phyloP scores from a whole-genome alignment of 2,329 filamentous ascomycete species.

The Pezicula rhizophila region DNA sequence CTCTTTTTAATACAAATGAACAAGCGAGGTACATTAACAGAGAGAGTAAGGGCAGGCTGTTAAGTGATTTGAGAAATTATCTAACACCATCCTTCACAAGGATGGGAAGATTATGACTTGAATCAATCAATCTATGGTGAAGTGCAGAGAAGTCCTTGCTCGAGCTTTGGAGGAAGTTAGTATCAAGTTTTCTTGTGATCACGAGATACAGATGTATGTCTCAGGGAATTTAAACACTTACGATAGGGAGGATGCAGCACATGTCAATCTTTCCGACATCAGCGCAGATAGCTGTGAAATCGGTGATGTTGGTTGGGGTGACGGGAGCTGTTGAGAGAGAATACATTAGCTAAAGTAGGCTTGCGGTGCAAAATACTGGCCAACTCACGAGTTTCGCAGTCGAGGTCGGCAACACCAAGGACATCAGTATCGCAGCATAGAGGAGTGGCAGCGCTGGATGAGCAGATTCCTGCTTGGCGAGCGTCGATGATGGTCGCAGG shows the following conservation, averaged over 20 bases:
- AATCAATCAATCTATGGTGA: slow-evolving; percentile 15
- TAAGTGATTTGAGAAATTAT: too few species aligned
- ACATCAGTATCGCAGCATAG: slow-evolving; percentile 59
- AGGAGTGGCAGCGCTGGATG: slow-evolving; percentile 36
- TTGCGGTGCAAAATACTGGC: background rate
- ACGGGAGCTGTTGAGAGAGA: slow-evolving; percentile 26
- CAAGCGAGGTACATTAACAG: too few species aligned
- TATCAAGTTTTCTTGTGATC: background rate
- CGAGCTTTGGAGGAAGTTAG: slow-evolving; percentile 12
- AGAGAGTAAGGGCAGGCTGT: too few species aligned
- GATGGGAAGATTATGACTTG: background rate
- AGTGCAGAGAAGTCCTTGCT: slow-evolving; percentile 29
- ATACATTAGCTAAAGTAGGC: background rate
- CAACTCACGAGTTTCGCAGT: slow-evolving; percentile 49
- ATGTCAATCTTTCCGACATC: slow-evolving; percentile 32
- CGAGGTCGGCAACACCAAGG: slow-evolving; percentile 48
- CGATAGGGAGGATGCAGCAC: slow-evolving; percentile 50
- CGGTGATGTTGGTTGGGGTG: slow-evolving; percentile 35
- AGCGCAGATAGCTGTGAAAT: slow-evolving; percentile 21
- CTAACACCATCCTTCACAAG: background rate
- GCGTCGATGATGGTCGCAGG: slow-evolving; percentile 27
- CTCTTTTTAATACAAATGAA: too few species aligned
- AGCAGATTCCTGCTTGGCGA: slow-evolving; percentile 34
- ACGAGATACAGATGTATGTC: background rate
- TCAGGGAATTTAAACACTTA: slow-evolving; percentile 6